Conservation (phyloP, 345 rosid genomes). For the Linum usitatissimum region DNA sequence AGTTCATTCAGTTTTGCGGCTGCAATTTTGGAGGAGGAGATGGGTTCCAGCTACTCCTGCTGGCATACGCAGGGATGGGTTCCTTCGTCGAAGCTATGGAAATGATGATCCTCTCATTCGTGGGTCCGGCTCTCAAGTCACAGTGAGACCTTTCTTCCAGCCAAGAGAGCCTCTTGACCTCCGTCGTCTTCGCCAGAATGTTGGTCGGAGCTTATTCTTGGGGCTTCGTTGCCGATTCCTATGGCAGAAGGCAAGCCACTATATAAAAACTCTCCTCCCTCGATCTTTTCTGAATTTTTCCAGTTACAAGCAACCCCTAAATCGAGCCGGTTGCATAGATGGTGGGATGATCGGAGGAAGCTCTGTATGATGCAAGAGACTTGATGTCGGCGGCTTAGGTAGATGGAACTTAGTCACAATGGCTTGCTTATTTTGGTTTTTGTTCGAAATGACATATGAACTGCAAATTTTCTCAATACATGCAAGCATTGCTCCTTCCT, state of each 20-base stretch:
- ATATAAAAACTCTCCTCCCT: background rate
- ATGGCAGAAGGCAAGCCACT: slow-evolving; percentile 1
- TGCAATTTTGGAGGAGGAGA: slow-evolving; percentile 5
- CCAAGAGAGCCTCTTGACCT: slow-evolving; percentile 4
- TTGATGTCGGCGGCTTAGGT: too few relatives aligned
- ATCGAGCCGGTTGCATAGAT: too few relatives aligned
- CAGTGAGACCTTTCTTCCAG: slow-evolving; percentile 2
- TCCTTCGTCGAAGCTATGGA: slow-evolving; percentile 10
- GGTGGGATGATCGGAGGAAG: too few relatives aligned
- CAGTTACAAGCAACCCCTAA: too few relatives aligned
- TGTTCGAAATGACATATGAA: too few relatives aligned
- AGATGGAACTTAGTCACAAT: too few relatives aligned
- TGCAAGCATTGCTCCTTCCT: background rate
- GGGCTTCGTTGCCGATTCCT: slow-evolving; percentile 5
- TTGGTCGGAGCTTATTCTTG: slow-evolving; percentile 9
- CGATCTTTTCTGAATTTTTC: background rate
- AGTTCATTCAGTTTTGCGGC: too few relatives aligned
- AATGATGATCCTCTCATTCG: slow-evolving; percentile 12
- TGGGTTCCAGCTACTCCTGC: background rate
- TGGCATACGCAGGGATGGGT: slow-evolving; percentile 9
- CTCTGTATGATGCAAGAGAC: too few relatives aligned
- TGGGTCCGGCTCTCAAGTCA: slow-evolving; percentile 3
- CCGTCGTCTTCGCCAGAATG: slow-evolving; percentile 10
- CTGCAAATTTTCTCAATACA: too few relatives aligned
- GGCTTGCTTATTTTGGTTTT: too few relatives aligned